Evolutionary conservation across 2,329 filamentous ascomycete genomes (phyloP).

Genomic region (Teratosphaeria nubilosa): DNA sequence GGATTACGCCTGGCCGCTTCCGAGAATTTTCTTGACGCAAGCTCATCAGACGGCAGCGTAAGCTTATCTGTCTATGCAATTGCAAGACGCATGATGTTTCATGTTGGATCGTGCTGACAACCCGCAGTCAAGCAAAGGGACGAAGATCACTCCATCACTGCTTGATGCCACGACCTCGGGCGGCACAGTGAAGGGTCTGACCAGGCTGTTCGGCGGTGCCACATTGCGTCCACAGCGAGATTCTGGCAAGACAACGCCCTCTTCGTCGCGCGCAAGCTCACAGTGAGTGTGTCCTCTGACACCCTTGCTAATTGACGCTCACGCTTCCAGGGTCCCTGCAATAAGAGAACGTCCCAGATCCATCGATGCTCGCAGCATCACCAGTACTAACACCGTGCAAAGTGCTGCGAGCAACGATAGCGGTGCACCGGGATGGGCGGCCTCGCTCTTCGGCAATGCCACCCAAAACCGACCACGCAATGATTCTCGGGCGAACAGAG

Average conservation of each 20-base stretch:
- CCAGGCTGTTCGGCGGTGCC: constrained; percentile 22
- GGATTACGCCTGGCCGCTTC: constrained; percentile 16
- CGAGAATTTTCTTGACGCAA: constrained; percentile 10
- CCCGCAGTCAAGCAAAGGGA: not conserved
- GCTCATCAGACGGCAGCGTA: constrained; percentile 7
- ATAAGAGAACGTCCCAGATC: constrained; percentile 7
- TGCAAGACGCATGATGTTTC: not conserved
- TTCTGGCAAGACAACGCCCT: constrained; percentile 4
- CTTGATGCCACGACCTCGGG: constrained; percentile 1
- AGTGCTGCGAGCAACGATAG: constrained; percentile 16
- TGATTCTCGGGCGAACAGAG: constrained; percentile 13
- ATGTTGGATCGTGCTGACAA: not conserved
- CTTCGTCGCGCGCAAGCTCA: constrained; percentile 20
- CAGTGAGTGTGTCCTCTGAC: not conserved
- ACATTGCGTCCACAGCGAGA: constrained; percentile 4
- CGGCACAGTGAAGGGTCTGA: constrained; percentile 14
- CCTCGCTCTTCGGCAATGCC: not conserved
- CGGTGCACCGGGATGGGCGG: constrained; percentile 1
- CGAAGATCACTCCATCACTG: not conserved
- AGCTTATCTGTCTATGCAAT: not conserved
- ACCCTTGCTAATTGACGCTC: not conserved
- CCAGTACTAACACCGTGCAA: constrained; percentile 16
- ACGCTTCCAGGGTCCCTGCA: not conserved
- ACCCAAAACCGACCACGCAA: not conserved
- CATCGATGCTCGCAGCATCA: constrained; percentile 17